Base-by-base conservation (phyloP, 139 green algal genomes). In the Spirogloea muscicola region DNA sequence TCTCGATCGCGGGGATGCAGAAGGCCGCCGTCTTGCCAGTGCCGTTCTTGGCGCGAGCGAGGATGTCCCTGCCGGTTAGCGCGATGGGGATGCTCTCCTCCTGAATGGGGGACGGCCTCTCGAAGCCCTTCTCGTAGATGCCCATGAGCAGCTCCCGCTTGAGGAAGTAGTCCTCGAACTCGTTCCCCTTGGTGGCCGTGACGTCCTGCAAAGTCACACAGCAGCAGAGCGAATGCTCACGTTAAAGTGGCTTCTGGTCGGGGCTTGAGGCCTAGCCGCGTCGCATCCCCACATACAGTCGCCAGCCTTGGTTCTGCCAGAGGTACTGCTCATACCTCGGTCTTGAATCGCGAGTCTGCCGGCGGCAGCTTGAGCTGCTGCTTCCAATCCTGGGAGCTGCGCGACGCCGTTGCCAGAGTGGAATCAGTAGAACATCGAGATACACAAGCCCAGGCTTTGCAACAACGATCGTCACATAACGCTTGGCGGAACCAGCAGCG, bases 21-120 rank as follows among this genome's bases (percentile, higher is more conserved):
- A 98, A 99, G n/a, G 95, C 94, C 42, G 94, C 95, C 0, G 95
- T 99, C 81, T 99, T 99, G 52, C 95, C 95, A 4, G 95, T 99
- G 49, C 95, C 95, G 81, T 99, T 99, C 83, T 99, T 99, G 58
- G 95, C 95, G n/a, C 95, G 86, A 3, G 95, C 95, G 13, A 99
- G 87, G 74, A 99, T 96, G 83, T 99, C 95, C 21, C 94, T 80
- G 2, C 95, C 95, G 0, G 92, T 95, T 34, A 99, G 81, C 10
- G 94, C 95, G 69, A 98, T 98, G 13, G 95, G 95, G 58, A 99
- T 99, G 80, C 81, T 91, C 82, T 98, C 95, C 72, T 98, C 94
- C 72, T 91, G 84, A 55, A 88, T 88, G n/a, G 85, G 84, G 18
- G 67, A 84, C 25, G 83, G 85, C 44, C 74, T 58, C 52, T 98